phyloP scores from a whole-genome alignment of 306 rosid genomes.

The Echinosophora koreensis region DNA sequence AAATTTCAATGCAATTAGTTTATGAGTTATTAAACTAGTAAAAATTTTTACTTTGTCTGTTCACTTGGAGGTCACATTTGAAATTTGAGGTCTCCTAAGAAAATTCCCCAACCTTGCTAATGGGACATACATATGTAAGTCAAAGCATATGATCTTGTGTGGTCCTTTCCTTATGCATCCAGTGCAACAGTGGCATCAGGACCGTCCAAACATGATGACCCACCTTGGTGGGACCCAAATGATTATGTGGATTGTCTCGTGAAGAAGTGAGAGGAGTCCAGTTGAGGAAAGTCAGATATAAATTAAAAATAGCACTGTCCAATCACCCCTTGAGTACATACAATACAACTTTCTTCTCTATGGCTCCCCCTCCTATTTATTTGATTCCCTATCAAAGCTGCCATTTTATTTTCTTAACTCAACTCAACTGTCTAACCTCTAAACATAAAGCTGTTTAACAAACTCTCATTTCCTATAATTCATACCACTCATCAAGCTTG shows the following conservation, averaged over 20 bases:
- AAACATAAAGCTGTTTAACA: slow-evolving; percentile 25
- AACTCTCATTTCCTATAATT: slow-evolving; percentile 48
- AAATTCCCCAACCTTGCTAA: slow-evolving; percentile 4
- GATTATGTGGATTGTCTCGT: slow-evolving; percentile 53
- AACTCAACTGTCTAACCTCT: slow-evolving; percentile 37
- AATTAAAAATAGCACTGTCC: slow-evolving; percentile 46
- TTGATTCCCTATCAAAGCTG: slow-evolving; percentile 73
- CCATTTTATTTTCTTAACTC: slow-evolving; percentile 73
- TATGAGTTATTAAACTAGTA: too few species aligned
- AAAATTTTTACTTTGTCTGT: too few species aligned
- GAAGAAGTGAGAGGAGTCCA: slow-evolving; percentile 42
- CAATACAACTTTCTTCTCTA: slow-evolving; percentile 50
- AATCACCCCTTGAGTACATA: slow-evolving; percentile 48
- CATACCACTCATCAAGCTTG: not conserved
- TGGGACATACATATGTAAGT: slow-evolving; percentile 41
- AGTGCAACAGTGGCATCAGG: slow-evolving; percentile 38
- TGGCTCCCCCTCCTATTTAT: slow-evolving; percentile 59
- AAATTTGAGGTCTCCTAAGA: slow-evolving; percentile 14
- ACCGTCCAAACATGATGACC: slow-evolving; percentile 52
- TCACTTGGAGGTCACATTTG: too few species aligned
- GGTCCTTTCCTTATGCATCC: slow-evolving; percentile 33
- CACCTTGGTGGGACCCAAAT: slow-evolving; percentile 42
- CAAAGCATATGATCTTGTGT: slow-evolving; percentile 27
- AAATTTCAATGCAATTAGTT: too few species aligned
- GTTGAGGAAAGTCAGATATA: slow-evolving; percentile 44